A percentile compares a stretch with the other conserved stretches of the same genome.
Evolutionary conservation across 2,329 filamentous ascomycete species (phyloP).

Genomic region (Calycina marina): DNA sequence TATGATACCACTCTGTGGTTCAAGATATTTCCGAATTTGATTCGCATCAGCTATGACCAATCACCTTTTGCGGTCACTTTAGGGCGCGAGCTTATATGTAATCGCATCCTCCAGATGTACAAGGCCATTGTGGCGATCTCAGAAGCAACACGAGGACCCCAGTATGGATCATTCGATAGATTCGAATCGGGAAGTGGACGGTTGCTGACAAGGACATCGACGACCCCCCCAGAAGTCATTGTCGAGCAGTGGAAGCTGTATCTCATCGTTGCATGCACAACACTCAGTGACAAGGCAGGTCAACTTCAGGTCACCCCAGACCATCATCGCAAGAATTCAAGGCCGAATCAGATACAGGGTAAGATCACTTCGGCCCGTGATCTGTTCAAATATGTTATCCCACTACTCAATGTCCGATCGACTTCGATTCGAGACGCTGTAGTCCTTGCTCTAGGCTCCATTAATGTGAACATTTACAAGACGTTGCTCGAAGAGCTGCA

Average conservation of each 20-base stretch:
- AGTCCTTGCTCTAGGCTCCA: conserved; percentile 81
- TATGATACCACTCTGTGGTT: conserved; percentile 96
- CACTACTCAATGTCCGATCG: conserved; percentile 67
- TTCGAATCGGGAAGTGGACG: conserved; percentile 36
- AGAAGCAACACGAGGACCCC: conserved; percentile 51
- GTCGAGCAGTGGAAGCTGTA: conserved; percentile 98
- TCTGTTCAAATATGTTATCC: conserved; percentile 83
- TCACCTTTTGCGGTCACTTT: conserved; percentile 87
- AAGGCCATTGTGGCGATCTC: conserved; percentile 66
- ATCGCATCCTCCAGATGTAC: conserved; percentile 86
- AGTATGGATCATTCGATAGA: conserved; percentile 38
- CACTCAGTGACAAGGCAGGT: conserved; percentile 68
- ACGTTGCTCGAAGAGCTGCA: conserved; percentile 83
- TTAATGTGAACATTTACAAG: conserved; percentile 86
- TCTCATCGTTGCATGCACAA: conserved; percentile 92
- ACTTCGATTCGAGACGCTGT: conserved; percentile 77
- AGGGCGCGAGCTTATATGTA: conserved; percentile 82
- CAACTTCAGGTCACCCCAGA: conserved; percentile 40
- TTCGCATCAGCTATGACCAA: conserved; percentile 77
- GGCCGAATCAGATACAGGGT: conserved; percentile 50
- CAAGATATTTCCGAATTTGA: conserved; percentile 92
- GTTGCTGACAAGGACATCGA: conserved; percentile 36
- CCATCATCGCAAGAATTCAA: conserved; percentile 77
- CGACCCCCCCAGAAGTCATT: conserved; percentile 68
- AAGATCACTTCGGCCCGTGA: conserved; percentile 80